These are phyloP conservation scores for Aureobasidium vineae DNA, from an alignment of 2,329 filamentous ascomycete genomes.

Conservation along the genomic window DNA sequence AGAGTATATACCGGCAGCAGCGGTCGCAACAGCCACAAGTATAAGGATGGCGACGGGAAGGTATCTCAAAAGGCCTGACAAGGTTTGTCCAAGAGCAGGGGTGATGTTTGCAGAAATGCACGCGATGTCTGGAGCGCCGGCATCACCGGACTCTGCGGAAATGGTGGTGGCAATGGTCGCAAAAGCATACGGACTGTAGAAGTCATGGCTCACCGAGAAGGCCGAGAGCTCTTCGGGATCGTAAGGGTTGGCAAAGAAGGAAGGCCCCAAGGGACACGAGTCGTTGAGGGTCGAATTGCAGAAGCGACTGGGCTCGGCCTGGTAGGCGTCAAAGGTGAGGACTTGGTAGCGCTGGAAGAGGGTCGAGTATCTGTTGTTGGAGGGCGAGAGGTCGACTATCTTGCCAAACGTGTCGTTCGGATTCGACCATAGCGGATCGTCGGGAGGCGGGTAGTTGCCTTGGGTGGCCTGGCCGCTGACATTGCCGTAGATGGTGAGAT, in stretches of 20 bases:
- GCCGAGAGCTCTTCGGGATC: constrained; percentile 61
- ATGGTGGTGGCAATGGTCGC: constrained; percentile 74
- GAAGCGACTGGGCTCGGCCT: constrained; percentile 56
- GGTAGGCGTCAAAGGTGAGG: constrained; percentile 71
- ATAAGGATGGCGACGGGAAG: constrained; percentile 76
- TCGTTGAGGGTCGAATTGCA: constrained; percentile 62
- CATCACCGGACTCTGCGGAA: constrained; percentile 71
- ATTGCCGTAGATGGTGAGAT: constrained; percentile 84
- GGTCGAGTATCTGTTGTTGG: constrained; percentile 65
- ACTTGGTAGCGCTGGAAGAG: constrained; percentile 70
- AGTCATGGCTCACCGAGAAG: constrained; percentile 70
- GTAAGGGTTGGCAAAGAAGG: constrained; percentile 60
- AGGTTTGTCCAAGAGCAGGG: constrained; percentile 69
- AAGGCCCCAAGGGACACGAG: constrained; percentile 71
- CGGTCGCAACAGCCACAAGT: constrained; percentile 75
- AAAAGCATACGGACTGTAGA: constrained; percentile 82
- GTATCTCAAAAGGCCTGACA: constrained; percentile 69
- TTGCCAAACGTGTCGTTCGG: constrained; percentile 66
- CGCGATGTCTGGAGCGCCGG: constrained; percentile 61
- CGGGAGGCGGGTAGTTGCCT: constrained; percentile 58
- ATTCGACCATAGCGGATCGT: constrained; percentile 62
- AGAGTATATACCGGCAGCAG: constrained; percentile 81
- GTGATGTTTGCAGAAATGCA: constrained; percentile 83
- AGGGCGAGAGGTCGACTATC: constrained; percentile 64
- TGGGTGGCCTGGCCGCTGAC: constrained; percentile 69